These are phyloP conservation scores for Metschnikowia noctiluminum DNA, from an alignment of 805 yeast species.

Conservation along the genomic window DNA sequence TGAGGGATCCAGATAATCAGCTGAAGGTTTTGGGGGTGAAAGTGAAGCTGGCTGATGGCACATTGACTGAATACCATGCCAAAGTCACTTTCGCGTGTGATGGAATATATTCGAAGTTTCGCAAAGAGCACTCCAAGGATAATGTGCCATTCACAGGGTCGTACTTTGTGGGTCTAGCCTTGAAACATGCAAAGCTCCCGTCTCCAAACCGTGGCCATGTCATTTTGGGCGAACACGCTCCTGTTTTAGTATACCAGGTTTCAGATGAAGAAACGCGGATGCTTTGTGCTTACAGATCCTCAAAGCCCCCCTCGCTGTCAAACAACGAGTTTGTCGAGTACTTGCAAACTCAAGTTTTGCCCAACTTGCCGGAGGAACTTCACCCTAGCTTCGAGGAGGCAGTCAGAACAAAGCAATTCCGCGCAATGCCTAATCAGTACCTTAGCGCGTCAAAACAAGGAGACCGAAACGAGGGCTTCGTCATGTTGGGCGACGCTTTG, in stretches of 20 bases:
- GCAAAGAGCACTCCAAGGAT: slow-evolving; percentile 63
- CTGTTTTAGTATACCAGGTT: slow-evolving; percentile 85
- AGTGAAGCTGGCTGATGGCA: slow-evolving; percentile 45
- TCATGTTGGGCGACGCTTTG: slow-evolving; percentile 87
- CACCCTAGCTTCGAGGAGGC: slow-evolving; percentile 71
- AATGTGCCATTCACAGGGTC: slow-evolving; percentile 70
- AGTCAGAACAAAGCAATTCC: slow-evolving; percentile 50
- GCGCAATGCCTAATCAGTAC: slow-evolving; percentile 92
- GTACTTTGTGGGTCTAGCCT: slow-evolving; percentile 80
- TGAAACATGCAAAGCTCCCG: slow-evolving; percentile 75
- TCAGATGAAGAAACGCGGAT: slow-evolving; percentile 81
- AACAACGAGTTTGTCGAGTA: slow-evolving; percentile 58
- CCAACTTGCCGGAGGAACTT: slow-evolving; percentile 61
- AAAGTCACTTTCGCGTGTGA: slow-evolving; percentile 79
- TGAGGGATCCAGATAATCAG: slow-evolving; percentile 49
- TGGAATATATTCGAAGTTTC: slow-evolving; percentile 90
- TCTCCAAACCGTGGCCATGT: slow-evolving; percentile 83
- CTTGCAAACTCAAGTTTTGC: slow-evolving; percentile 57
- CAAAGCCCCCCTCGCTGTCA: slow-evolving; percentile 64
- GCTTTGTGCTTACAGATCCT: slow-evolving; percentile 78
- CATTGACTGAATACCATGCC: slow-evolving; percentile 40
- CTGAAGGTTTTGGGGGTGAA: slow-evolving; percentile 71
- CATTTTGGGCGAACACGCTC: slow-evolving; percentile 80
- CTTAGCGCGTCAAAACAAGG: slow-evolving; percentile 72
- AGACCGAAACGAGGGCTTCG: slow-evolving; percentile 57